phyloP scores from a whole-genome alignment of 73 alveolate genomes.

The Paramecium pentaurelia region DNA sequence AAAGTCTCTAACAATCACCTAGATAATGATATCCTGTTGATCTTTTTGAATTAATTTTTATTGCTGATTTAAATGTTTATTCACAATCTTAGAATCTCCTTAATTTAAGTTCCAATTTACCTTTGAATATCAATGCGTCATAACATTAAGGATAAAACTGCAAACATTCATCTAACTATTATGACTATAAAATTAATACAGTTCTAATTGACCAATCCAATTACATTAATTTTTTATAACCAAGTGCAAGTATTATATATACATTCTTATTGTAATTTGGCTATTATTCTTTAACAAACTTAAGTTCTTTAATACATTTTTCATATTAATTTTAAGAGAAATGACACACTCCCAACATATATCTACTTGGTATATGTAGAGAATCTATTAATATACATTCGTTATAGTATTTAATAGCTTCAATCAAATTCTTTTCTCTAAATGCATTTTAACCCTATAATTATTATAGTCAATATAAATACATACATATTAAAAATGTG shows the following conservation, averaged over 20 bases:
- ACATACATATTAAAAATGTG: not conserved
- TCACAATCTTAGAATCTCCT: constrained; percentile 60
- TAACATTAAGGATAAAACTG: constrained; percentile 61
- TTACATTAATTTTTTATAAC: constrained; percentile 20
- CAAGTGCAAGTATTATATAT: constrained; percentile 51
- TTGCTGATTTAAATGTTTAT: constrained; percentile 45
- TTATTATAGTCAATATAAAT: no score
- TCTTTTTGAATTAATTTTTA: constrained; percentile 6
- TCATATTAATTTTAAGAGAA: not conserved
- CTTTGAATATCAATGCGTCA: constrained; percentile 76
- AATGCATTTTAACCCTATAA: constrained; percentile 17
- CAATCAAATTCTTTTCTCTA: not conserved
- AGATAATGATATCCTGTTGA: not conserved
- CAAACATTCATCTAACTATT: constrained; percentile 59
- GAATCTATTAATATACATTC: constrained; percentile 6
- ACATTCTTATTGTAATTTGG: constrained; percentile 55
- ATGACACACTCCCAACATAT: constrained; percentile 3
- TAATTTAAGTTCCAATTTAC: constrained; percentile 59
- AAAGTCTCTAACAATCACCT: constrained; percentile 31
- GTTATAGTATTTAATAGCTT: not conserved
- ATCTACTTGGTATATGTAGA: not conserved
- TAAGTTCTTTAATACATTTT: not conserved
- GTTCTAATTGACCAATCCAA: constrained; percentile 34
- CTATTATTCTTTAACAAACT: not conserved
- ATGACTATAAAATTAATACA: not conserved